Percentiles rank a stretch among this genome's conserved stretches.
Evolutionary conservation across 805 yeast genomes (phyloP).

Genomic region (Teunomyces panamensis): DNA sequence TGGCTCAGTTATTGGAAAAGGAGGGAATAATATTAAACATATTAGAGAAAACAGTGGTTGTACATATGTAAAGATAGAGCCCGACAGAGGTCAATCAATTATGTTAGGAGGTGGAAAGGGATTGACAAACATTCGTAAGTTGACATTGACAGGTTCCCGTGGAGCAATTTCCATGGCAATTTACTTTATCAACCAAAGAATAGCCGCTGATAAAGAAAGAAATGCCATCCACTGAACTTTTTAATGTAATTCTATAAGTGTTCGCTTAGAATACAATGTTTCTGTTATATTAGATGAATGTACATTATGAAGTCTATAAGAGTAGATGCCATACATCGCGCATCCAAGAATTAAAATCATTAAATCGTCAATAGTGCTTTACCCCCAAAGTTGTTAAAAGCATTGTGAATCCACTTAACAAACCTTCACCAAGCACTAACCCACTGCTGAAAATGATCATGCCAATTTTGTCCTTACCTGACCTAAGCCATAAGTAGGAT

Average conservation of each 20-base stretch:
- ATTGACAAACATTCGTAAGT: constrained; percentile 47
- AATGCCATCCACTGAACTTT: constrained; percentile 18
- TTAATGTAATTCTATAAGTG: constrained; percentile 1
- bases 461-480: constrained; percentile 46
- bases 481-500: constrained; percentile 55
- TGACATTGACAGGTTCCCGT: constrained; percentile 66
- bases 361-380: constrained; percentile 4
- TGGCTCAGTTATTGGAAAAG: constrained; percentile 83
- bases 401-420: constrained; percentile 81
- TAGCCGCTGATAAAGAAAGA: constrained; percentile 61
- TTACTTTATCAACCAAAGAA: constrained; percentile 66
- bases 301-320: background rate
- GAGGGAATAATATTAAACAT: constrained; percentile 78
- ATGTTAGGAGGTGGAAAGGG: constrained; percentile 45
- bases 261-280: background rate
- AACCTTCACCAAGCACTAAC: constrained; percentile 89
- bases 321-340: background rate
- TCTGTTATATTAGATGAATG: background rate
- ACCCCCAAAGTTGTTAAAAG: constrained; percentile 61
- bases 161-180: constrained; percentile 72
- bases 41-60: constrained; percentile 71
- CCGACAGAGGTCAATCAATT: constrained; percentile 50
- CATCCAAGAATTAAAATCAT: background rate
- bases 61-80: constrained; percentile 69
- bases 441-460: constrained; percentile 92